These are phyloP conservation scores for Cordyceps tenuipes DNA, from an alignment of 2,329 filamentous ascomycete species.

Conservation along the genomic window DNA sequence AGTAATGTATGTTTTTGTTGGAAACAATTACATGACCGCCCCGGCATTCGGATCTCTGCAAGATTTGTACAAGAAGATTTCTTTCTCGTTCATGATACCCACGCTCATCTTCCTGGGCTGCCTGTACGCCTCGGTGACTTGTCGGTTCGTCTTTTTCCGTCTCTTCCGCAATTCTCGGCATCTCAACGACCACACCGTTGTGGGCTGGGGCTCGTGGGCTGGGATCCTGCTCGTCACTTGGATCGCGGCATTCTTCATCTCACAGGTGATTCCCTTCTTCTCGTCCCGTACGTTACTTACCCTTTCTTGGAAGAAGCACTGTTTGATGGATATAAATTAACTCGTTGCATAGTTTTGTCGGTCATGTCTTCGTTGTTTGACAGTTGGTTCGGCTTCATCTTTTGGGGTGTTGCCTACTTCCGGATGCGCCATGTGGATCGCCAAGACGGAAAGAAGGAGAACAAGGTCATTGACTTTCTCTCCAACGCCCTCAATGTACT, in stretches of 20 bases:
- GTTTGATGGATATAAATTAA: not conserved
- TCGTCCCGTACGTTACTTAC: constrained; percentile 50
- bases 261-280: constrained; percentile 91
- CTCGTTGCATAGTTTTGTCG: constrained; percentile 42
- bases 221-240: constrained; percentile 63
- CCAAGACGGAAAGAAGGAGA: constrained; percentile 43
- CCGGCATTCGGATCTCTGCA: constrained; percentile 82
- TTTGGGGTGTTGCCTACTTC: constrained; percentile 79
- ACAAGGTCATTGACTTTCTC: constrained; percentile 39
- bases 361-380: constrained; percentile 86
- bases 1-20: constrained; percentile 79
- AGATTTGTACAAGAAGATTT: constrained; percentile 74
- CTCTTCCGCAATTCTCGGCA: constrained; percentile 73
- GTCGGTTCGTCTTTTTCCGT: constrained; percentile 87
- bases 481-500: constrained; percentile 60
- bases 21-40: constrained; percentile 71
- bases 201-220: constrained; percentile 75
- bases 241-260: constrained; percentile 86
- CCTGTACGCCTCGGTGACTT: constrained; percentile 81
- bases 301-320: not conserved
- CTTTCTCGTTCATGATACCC: constrained; percentile 92
- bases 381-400: constrained; percentile 92
- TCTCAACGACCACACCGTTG: constrained; percentile 68
- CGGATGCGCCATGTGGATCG: constrained; percentile 62
- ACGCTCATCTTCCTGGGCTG: constrained; percentile 90